Evolutionary conservation across 2,329 filamentous ascomycete species (phyloP), one percentile per base, ranked within the genome.

Genomic region (Daldinia sp.): DNA sequence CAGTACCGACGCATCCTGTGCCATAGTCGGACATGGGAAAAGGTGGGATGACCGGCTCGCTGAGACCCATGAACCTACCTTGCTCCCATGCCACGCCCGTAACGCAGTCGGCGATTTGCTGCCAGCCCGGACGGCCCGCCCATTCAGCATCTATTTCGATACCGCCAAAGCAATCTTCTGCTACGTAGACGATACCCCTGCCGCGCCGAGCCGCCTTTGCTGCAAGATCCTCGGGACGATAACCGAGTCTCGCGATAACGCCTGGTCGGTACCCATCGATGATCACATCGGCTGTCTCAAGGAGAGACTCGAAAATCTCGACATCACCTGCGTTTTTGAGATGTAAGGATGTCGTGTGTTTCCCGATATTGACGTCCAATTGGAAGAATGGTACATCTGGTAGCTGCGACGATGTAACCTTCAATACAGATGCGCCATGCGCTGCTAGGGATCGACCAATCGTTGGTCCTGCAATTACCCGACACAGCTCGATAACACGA

Each of bases 391-490:
- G 89, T 1, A 93, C 88, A 67, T 93, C 91, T 4, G 88, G 87
- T n/a, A 93, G 82, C 51, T 87, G 82, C 0, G 89, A 86, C 6
- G 88, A 88, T 2, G 90, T 93, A 51, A 93, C 84, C 73, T 93
- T 92, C 71, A 94, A 84, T 0, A 94, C 91, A 60, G 90, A 87
- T 6, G 92, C 92, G 1, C 92, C 92, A 75, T 93, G 90, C 69
- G 92, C 91, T n/a, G 89, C 90, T 0, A 94, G 84, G 1, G 89
- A 89, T 33, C 90, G 87, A 2, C 88, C 88, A 71, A 93, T 89
- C 4, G 89, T 88, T n/a, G 91, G 91, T 0, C 91, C 91, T 3
- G 92, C 92, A 70, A 94, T 93, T 74, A 93, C 89, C 44, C 91
- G 88, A 75, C 90, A 92, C 33, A 94, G 81, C 75, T 94, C 92